Evolutionary conservation across 2,329 filamentous ascomycete species (phyloP), one percentile per base, ranked within the genome.

Genomic region (Chaetomium sp.): DNA sequence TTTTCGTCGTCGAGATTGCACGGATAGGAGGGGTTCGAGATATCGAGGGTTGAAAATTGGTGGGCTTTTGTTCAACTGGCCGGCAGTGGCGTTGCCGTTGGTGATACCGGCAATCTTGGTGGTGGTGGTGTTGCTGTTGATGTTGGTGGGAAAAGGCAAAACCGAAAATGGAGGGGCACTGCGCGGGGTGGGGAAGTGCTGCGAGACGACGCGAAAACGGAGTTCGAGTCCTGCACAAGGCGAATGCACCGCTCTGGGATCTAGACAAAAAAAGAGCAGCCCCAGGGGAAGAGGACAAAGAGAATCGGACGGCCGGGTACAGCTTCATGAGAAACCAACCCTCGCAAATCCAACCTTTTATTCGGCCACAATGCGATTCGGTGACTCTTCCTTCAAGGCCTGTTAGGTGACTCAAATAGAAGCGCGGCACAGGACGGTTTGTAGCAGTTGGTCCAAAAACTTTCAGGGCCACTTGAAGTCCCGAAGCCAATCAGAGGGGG

Each of bases 1-100:
- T 27, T 46, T 59, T 62, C 64, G 68, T 68, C 52, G 59, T 64
- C 34, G 44, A 41, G 56, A 57, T 40, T 48, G 48, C 38, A 52
- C 57, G 59, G 44, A 53, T 46, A 38, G 53, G 58, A 45, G 14
- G 43, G 46, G 44, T 43, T 52, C 33, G 48, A 54, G 27, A 27
- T 8, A 19, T 44, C n/a, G 57, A 49, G 55, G 45, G 19, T 27
- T 27, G 19, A 27, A 27, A 27, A 27, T 27, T 27, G 19, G 19
- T 27, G 19, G 19, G 19, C 19, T 27, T 27, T 27, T 27, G 19
- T 27, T 27, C 19, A 52, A 58, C 52, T 58, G 53, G 50, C 49
- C 57, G 49, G 60, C 60, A 57, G 59, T 45, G 51, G 19, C 19
- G 19, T 27, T 27, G 19, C 19, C 19, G 19, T 27, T 27, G 19